A percentile compares a stretch with the other conserved stretches of the same genome.
Evolutionary conservation across 1,284 basidiomycete genomes (phyloP).

Genomic region (Moesziomyces sp.): DNA sequence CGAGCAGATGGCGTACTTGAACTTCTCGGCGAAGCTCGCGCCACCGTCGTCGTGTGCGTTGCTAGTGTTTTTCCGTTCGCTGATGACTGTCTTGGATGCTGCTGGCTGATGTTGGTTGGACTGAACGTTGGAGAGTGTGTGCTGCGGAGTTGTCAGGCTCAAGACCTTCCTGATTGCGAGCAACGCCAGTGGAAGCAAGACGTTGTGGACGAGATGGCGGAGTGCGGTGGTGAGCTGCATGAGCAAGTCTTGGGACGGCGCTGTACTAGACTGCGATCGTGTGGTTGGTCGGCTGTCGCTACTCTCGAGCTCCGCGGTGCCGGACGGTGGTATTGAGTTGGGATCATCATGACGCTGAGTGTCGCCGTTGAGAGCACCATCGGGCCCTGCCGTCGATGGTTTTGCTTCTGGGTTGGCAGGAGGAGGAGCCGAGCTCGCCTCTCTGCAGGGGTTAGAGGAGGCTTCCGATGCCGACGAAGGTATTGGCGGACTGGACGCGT

Average conservation of each 20-base stretch:
- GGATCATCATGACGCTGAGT: too few relatives aligned
- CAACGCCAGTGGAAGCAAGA: slow-evolving; percentile 10
- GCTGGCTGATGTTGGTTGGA: neutral
- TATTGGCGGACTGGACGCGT: slow-evolving; percentile 1
- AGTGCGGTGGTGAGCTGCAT: slow-evolving; percentile 7
- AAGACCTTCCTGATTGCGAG: neutral
- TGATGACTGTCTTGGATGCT: neutral
- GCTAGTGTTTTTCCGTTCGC: neutral
- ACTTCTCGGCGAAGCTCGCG: slow-evolving; percentile 55
- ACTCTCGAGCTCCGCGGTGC: too few relatives aligned
- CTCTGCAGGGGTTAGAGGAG: neutral
- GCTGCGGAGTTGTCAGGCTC: neutral
- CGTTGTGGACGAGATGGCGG: neutral
- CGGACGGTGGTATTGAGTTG: too few relatives aligned
- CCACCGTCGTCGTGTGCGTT: slow-evolving; percentile 2
- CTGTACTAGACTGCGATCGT: neutral
- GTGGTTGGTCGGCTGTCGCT: neutral
- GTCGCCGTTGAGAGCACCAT: too few relatives aligned
- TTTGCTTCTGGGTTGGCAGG: neutral
- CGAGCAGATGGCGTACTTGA: slow-evolving; percentile 63
- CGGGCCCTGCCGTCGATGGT: neutral
- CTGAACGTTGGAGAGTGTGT: neutral
- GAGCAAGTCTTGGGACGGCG: neutral
- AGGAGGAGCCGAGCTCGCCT: neutral
- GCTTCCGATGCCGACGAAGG: slow-evolving; percentile 1